Evolutionary conservation across 495 filamentous ascomycete species (phyloP), one percentile per base, ranked within the genome.

Genomic region (Penicillium pancosmium): DNA sequence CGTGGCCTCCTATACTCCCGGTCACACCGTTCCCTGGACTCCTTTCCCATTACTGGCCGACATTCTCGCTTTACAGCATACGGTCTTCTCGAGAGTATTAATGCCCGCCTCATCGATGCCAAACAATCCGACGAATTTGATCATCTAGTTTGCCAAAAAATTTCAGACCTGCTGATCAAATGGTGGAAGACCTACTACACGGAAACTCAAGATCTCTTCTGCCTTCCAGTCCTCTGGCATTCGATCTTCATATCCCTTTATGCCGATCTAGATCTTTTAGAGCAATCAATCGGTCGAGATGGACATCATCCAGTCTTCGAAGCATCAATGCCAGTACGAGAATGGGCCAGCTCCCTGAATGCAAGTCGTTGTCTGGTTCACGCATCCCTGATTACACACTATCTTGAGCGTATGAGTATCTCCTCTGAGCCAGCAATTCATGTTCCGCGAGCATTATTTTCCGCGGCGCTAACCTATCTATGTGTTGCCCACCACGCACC

Each of bases 161-260:
- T 60, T 8, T 64, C 64, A n/a, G 47, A 58, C 35, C 47, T 62
- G 25, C 54, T 66, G 4, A 64, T 70, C 2, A 49, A 52, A 13
- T 70, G 68, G 68, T 66, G 65, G 62, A 9, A 56, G 9, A 57
- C 48, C 46, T 69, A 69, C 34, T 55, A 54, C 34, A 34, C 51
- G 5, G 55, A 25, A 11, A 53, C 57, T 1, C 31, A 52, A 27
- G 70, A 73, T 27, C 55, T 65, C 25, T 67, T 68, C 34, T 62
- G 60, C 55, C 63, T 77, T 8, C 64, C 65, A 25, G 65, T 76
- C 15, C 62, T 77, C 21, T 77, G 74, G 74, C 74, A 77, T 38
- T 60, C 64, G 1, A 59, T 69, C 4, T 76, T 70, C 58, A 73
- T 76, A 50, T 59, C 52, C 16, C 52, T 76, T 0, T 72, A 71